Evolutionary conservation across 441 rosid genomes (phyloP).

Genomic region (Aquilaria agallochum): DNA sequence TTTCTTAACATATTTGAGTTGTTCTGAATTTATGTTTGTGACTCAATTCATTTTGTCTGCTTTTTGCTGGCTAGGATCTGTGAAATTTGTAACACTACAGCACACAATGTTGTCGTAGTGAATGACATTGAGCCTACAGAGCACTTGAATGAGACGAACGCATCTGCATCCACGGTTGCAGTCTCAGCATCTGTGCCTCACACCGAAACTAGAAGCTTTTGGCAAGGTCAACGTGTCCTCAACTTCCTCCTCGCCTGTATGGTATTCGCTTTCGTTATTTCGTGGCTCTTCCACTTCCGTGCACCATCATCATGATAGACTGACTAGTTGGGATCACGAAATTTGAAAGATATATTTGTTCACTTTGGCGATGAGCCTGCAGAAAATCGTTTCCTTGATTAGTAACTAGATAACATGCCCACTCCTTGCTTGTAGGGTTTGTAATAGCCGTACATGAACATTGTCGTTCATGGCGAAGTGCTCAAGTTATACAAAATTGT

Average conservation of each 20-base stretch:
- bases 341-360: conserved; percentile 1
- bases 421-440: too few relatives aligned
- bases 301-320: conserved; percentile 29
- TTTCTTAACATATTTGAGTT: neutral
- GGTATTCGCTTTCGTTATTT: conserved; percentile 53
- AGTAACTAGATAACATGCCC: neutral
- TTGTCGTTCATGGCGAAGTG: too few relatives aligned
- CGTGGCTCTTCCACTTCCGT: conserved; percentile 58
- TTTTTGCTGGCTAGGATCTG: conserved; percentile 23
- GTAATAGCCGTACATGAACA: too few relatives aligned
- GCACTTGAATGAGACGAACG: conserved; percentile 24
- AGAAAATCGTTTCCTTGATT: conserved; percentile 2
- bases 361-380: too few relatives aligned
- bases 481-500: too few relatives aligned
- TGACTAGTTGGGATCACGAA: too few relatives aligned
- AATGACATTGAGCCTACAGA: conserved; percentile 24
- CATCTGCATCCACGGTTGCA: conserved; percentile 5
- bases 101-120: conserved; percentile 36
- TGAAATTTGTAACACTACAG: conserved; percentile 57
- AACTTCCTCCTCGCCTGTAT: conserved; percentile 52
- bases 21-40: neutral
- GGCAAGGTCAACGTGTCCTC: conserved; percentile 47
- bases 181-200: conserved; percentile 17
- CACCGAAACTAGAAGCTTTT: conserved; percentile 36
- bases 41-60: neutral